Base-by-base conservation (phyloP, 148 eudicot species). In the Fagopyrum esculentum region DNA sequence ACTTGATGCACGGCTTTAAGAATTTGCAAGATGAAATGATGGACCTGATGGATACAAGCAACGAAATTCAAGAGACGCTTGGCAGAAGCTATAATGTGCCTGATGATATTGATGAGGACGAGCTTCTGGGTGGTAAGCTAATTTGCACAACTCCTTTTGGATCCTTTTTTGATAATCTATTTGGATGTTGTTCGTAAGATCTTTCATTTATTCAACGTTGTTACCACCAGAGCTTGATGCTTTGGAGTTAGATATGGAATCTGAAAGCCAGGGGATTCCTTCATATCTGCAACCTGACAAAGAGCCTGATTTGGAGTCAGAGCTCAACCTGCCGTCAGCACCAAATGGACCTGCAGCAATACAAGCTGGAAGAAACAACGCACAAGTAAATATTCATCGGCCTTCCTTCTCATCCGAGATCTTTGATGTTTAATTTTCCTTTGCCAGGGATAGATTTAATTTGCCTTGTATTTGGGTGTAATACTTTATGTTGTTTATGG, bases 21-120 rank as follows among this genome's bases (percentile, higher is more conserved):
- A 95, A 87, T 77, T 76, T 95, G 74, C 99, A 92, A 95, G 99
- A 95, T 89, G 99, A 95, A 64, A 95, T 95, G 98, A 80, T 85
- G 89, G 99, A 95, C 84, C 82, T 95, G 82, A 88, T 95, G 97
- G 99, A 92, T 77, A 89, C 92, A 79, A 92, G 98, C 82, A 82
- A 74, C 81, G 99, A 92, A 81, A 89, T 92, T 80, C 97, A 92
- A 86, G 99, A 90, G 82, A 87, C 97, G 47, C 98, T 95, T 78
- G 97, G 96, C 72, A 82, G 96, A 85, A 95, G 92, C 85, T 95
- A 92, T 76, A 89, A 73, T 81, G 91, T 92, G 63, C 99, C 99
- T 79, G 98, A 95, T 76, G 99, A 92, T 81, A 85, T 95, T 76
- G 99, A 95, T 78, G 96, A 95, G 78, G 98, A 95, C 46, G 98